Base-by-base conservation (phyloP, 2,329 filamentous ascomycete genomes). In the Arthrobotrys pseudoclavata region DNA sequence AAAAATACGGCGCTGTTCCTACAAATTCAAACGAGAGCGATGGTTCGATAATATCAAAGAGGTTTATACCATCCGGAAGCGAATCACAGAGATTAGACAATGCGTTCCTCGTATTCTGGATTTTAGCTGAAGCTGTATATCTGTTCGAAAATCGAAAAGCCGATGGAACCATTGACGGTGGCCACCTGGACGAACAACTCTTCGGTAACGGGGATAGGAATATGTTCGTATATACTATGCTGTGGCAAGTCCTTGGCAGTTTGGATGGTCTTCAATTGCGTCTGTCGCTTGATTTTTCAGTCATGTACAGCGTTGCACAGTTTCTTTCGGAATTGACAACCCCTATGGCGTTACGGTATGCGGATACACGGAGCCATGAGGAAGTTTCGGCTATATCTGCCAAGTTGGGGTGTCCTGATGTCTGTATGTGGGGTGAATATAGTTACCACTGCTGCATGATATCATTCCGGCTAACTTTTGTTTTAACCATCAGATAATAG, bases 401-500 rank as follows among this genome's bases (percentile, higher is more conserved):
- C 6, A 29, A 45, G 26, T 10, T 57, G 4, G 26, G 37, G 4
- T 66, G 48, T 42, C 47, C 63, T 13, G 69, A 66, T 31, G 13
- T 66, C 10, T 72, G 60, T 72, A 66, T 3, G 69, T 62, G 24
- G 12, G 2, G 13, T 10, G 3, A 31, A 9, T 31, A 15, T 31
- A 29, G 2, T 5, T 45, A 53, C 13, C 34, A 53, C 9, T n/a
- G 15, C 18, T 13, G 13, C 15, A 10, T 31, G 7, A 2, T 13
- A 50, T 22, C 3, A 53, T 31, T 29, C 24, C 18, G 7, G 9
- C 50, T 53, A n/a, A 50, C 12, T 15, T 10, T 57, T 4, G 13
- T n/a, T 13, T 22, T 29, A 18, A n/a, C n/a, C n/a, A n/a, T 10
- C 34, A 71, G 68, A 71, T 48, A 55, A 64, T 10, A 62, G 48